Percentiles rank a stretch among this genome's conserved stretches.
Evolutionary conservation across 108 stramenopile species (phyloP).

Genomic region (Skeletonema grethae): DNA sequence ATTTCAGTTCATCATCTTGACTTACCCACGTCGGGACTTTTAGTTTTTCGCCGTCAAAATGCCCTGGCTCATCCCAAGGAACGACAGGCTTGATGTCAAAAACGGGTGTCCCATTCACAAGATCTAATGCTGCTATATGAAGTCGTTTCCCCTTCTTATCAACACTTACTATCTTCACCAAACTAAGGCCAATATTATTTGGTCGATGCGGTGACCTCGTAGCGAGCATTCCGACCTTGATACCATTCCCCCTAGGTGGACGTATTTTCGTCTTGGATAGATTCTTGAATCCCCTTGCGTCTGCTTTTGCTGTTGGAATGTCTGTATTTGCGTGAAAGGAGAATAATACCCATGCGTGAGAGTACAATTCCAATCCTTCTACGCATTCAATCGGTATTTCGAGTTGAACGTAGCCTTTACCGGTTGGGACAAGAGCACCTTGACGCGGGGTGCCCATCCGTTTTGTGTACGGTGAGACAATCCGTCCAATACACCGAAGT

Average conservation of each 20-base stretch:
- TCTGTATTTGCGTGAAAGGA: constrained; percentile 97
- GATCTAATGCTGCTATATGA: constrained; percentile 75
- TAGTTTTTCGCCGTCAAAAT: constrained; percentile 32
- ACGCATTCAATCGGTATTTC: constrained; percentile 62
- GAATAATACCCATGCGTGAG: constrained; percentile 94
- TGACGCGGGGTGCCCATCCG: constrained; percentile 89
- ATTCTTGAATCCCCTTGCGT: constrained; percentile 21
- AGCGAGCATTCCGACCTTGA: constrained; percentile 88
- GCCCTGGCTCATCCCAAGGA: constrained; percentile 80
- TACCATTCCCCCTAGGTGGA: constrained; percentile 77
- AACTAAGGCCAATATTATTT: constrained; percentile 90
- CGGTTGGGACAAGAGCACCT: constrained; percentile 69
- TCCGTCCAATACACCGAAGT: constrained; percentile 66
- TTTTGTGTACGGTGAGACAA: constrained; percentile 80
- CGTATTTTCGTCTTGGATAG: constrained; percentile 72
- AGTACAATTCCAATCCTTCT: constrained; percentile 77
- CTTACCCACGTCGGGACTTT: constrained; percentile 71
- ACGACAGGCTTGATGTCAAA: constrained; percentile 94
- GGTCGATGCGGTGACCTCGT: constrained; percentile 97
- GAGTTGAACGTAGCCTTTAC: constrained; percentile 68
- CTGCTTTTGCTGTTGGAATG: constrained; percentile 22
- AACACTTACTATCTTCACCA: constrained; percentile 70
- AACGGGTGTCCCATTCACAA: constrained; percentile 92
- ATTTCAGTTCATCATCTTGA: constrained; percentile 60
- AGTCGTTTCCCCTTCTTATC: constrained; percentile 60